Evolutionary conservation across 2,329 filamentous ascomycete species (phyloP).

Genomic region (Exophiala aquamarina): DNA sequence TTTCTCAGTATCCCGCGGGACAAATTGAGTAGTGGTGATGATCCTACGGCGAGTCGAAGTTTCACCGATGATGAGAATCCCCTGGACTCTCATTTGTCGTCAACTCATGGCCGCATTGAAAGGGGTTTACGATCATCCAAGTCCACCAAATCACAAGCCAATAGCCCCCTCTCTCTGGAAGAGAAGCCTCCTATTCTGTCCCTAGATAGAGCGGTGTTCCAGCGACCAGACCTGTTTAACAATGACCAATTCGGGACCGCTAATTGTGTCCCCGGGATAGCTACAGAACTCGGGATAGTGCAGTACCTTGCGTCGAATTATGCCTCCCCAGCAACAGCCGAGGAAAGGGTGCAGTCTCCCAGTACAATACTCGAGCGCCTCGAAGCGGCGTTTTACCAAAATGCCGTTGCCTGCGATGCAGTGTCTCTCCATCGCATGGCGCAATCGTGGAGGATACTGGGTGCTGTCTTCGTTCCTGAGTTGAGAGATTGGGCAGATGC

Average conservation of each 20-base stretch:
- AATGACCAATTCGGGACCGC: conserved; percentile 51
- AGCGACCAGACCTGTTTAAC: conserved; percentile 26
- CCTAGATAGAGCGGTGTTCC: conserved; percentile 50
- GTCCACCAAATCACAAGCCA: conserved; percentile 54
- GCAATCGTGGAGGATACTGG: conserved; percentile 60
- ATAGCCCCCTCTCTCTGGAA: conserved; percentile 52
- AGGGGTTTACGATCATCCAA: conserved; percentile 47
- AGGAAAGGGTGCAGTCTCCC: conserved; percentile 26
- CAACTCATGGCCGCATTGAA: conserved; percentile 48
- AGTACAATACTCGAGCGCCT: conserved; percentile 34
- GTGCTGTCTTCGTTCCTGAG: conserved; percentile 51
- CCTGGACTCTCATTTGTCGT: conserved; percentile 56
- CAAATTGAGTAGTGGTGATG: conserved; percentile 47
- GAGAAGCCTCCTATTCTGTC: conserved; percentile 49
- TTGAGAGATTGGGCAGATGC: conserved; percentile 42
- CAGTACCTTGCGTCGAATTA: conserved; percentile 46
- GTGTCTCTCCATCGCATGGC: conserved; percentile 53
- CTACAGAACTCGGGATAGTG: conserved; percentile 42
- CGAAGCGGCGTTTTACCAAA: conserved; percentile 50
- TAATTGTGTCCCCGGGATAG: conserved; percentile 49
- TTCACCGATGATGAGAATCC: conserved; percentile 56
- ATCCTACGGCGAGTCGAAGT: conserved; percentile 48
- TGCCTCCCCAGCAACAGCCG: conserved; percentile 36
- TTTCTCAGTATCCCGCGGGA: conserved; percentile 43
- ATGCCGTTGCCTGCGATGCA: conserved; percentile 54